phyloP scores from a whole-genome alignment of 2,329 filamentous ascomycete genomes.

The Ceratocystis variospora region DNA sequence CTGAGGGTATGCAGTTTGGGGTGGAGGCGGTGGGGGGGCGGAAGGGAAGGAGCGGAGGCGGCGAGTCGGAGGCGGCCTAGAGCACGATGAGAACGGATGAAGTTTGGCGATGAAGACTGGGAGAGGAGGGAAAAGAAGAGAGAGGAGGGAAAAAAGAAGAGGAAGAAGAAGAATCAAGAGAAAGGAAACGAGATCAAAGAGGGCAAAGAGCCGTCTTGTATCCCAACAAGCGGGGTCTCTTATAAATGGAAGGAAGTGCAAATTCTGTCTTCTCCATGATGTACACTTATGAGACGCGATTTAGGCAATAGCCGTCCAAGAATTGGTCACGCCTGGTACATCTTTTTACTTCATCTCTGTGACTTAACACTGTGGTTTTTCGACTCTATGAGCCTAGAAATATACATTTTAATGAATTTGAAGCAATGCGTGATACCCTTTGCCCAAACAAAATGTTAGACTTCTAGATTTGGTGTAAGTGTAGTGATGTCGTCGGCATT shows the following conservation, averaged over 20 bases:
- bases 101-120: not conserved
- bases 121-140: not conserved
- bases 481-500: constrained; percentile 1
- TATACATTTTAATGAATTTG: not conserved
- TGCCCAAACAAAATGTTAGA: not conserved
- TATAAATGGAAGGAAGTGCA: not conserved
- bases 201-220: not conserved
- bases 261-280: not conserved
- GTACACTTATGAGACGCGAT: not conserved
- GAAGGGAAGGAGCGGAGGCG: not conserved
- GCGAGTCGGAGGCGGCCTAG: not conserved
- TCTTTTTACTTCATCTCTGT: too few species aligned
- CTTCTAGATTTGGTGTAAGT: constrained; percentile 1
- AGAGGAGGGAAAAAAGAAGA: not conserved
- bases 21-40: too few species aligned
- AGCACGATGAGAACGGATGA: constrained; percentile 2
- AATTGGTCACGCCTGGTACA: not conserved
- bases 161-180: not conserved
- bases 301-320: not conserved
- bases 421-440: not conserved
- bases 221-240: not conserved
- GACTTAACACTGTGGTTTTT: not conserved
- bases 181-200: not conserved
- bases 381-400: too few species aligned
- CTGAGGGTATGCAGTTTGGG: too few species aligned